These are phyloP conservation scores for Jamesozyma gamospora DNA, from an alignment of 805 yeast species.

Conservation along the genomic window DNA sequence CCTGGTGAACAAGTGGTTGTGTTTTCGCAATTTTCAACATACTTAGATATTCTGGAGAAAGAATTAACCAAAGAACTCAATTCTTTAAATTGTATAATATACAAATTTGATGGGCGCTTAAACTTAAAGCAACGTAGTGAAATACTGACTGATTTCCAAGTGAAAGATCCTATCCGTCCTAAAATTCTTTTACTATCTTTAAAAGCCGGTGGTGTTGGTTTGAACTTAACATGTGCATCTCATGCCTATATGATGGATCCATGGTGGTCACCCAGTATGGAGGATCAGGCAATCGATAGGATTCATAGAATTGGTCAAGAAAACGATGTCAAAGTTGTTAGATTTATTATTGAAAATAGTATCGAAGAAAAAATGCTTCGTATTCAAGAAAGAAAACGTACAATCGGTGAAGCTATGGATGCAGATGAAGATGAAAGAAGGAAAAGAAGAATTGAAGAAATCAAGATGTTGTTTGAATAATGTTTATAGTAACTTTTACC, in stretches of 20 bases:
- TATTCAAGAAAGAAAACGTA: slow-evolving; percentile 68
- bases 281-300: slow-evolving; percentile 85
- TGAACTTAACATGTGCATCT: slow-evolving; percentile 77
- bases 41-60: slow-evolving; percentile 59
- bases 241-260: slow-evolving; percentile 89
- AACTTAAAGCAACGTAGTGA: slow-evolving; percentile 52
- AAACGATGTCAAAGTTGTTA: slow-evolving; percentile 55
- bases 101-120: slow-evolving; percentile 78
- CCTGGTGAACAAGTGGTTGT: slow-evolving; percentile 72
- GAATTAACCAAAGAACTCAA: slow-evolving; percentile 47
- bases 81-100: slow-evolving; percentile 27
- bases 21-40: slow-evolving; percentile 83
- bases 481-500: no score
- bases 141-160: slow-evolving; percentile 47
- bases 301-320: slow-evolving; percentile 85
- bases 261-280: slow-evolving; percentile 93
- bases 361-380: slow-evolving; percentile 83
- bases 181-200: slow-evolving; percentile 56
- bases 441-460: slow-evolving; percentile 60
- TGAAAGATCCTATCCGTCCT: slow-evolving; percentile 24
- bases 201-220: slow-evolving; percentile 92
- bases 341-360: slow-evolving; percentile 75
- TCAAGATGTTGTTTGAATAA: slow-evolving; percentile 51
- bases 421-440: slow-evolving; percentile 67
- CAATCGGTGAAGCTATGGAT: slow-evolving; percentile 77